phyloP scores from a whole-genome alignment of 306 rosid genomes.

The Pterocarpus macrocarpus region DNA sequence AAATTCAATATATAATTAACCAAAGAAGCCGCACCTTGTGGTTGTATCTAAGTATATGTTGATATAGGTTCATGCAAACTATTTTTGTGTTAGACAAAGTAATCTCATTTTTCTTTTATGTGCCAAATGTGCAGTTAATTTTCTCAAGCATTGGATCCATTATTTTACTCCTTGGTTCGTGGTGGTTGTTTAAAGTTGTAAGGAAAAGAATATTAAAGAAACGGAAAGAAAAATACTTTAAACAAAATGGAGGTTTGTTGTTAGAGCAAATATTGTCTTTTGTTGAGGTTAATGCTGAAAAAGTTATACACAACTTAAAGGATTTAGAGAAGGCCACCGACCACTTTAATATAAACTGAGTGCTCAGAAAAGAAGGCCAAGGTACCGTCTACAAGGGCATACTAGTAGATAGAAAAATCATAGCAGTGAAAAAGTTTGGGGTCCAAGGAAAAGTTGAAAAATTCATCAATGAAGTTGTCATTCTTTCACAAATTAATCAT shows the following conservation, averaged over 20 bases:
- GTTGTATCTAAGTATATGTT: no score
- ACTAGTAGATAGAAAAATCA: slow-evolving; percentile 44
- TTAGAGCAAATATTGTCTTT: slow-evolving; percentile 34
- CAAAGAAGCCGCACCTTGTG: no score
- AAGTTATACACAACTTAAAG: slow-evolving; percentile 14
- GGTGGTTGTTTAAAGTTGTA: slow-evolving; percentile 23
- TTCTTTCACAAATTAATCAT: slow-evolving; percentile 56
- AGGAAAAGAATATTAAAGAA: slow-evolving; percentile 8
- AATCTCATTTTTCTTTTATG: neutral
- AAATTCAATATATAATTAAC: no score
- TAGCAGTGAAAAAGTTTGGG: slow-evolving; percentile 48
- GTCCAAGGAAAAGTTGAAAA: slow-evolving; percentile 45
- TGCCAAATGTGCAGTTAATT: slow-evolving; percentile 29
- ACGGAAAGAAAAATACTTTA: slow-evolving; percentile 33
- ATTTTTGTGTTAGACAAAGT: neutral
- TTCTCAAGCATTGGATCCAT: slow-evolving; percentile 28
- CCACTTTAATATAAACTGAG: slow-evolving; percentile 33
- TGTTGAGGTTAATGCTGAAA: slow-evolving; percentile 38
- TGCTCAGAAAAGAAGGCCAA: slow-evolving; percentile 52
- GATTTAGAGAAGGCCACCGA: slow-evolving; percentile 49
- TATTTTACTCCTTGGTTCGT: slow-evolving; percentile 13
- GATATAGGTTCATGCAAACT: neutral
- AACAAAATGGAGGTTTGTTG: slow-evolving; percentile 49
- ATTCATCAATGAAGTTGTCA: slow-evolving; percentile 48
- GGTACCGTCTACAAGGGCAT: slow-evolving; percentile 54